phyloP scores from a whole-genome alignment of 768 basidiomycete genomes.

The Naematelia encephala region DNA sequence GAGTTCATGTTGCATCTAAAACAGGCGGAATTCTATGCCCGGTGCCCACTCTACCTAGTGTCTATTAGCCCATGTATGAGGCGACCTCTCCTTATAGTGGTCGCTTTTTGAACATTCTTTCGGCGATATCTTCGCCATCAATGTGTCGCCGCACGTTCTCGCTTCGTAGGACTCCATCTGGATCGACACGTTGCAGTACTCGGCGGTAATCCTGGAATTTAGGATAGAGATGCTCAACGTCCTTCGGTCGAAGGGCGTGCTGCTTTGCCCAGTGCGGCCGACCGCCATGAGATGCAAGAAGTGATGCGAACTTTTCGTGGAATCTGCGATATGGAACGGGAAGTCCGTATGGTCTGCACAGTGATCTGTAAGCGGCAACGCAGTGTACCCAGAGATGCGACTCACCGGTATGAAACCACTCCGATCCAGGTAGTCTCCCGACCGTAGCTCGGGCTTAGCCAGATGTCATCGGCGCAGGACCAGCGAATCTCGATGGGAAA shows the following conservation, averaged over 20 bases:
- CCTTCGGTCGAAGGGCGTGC: conserved; percentile 65
- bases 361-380: conserved; percentile 1
- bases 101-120: conserved; percentile 55
- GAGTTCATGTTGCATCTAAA: not conserved
- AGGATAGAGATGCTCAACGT: conserved; percentile 70
- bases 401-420: conserved; percentile 94
- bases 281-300: conserved; percentile 67
- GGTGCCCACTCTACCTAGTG: not conserved
- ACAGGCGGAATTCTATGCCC: not conserved
- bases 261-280: conserved; percentile 97
- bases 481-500: conserved; percentile 92
- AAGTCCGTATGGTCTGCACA: conserved; percentile 72
- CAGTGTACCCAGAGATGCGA: conserved; percentile 12
- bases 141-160: conserved; percentile 86
- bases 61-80: not conserved
- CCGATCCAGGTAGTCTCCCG: conserved; percentile 87
- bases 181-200: conserved; percentile 68
- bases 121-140: conserved; percentile 59
- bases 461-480: conserved; percentile 82
- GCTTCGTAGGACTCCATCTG: conserved; percentile 68
- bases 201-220: conserved; percentile 71
- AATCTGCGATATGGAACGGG: conserved; percentile 74
- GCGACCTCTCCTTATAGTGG: not conserved
- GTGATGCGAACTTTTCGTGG: conserved; percentile 71
- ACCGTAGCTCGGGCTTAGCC: conserved; percentile 83